A percentile compares a stretch with the other conserved stretches of the same genome.
Conservation (phyloP, 148 eudicot genomes). For the Diospyros lotus region DNA sequence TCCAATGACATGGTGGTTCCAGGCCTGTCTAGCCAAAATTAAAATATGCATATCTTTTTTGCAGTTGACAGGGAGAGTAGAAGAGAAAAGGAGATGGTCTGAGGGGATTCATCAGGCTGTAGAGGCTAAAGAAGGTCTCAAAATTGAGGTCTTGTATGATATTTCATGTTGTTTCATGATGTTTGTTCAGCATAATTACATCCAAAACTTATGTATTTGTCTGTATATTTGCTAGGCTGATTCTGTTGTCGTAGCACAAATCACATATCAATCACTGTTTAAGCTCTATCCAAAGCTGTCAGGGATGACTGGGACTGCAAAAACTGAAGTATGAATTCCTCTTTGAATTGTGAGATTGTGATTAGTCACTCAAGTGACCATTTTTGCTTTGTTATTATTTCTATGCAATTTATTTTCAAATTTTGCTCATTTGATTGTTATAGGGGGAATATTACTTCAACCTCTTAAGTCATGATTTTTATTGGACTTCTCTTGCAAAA, state of each 20-base stretch:
- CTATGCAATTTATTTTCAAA: background rate
- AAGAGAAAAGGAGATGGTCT: constrained; percentile 97
- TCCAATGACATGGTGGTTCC: background rate
- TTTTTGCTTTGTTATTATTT: background rate
- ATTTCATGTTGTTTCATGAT: constrained; percentile 5
- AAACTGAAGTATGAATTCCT: constrained; percentile 72
- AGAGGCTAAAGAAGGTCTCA: constrained; percentile 95
- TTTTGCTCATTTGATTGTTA: no score
- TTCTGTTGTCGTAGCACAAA: constrained; percentile 97
- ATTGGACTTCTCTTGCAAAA: background rate
- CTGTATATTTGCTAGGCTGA: constrained; percentile 58
- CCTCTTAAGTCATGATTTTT: background rate
- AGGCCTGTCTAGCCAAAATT: background rate
- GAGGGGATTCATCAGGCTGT: constrained; percentile 99
- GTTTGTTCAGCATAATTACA: background rate
- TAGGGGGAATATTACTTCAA: background rate
- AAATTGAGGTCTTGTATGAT: constrained; percentile 57
- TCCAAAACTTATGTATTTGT: background rate
- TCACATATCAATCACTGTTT: constrained; percentile 91
- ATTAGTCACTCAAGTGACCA: background rate
- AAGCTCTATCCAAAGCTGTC: constrained; percentile 95
- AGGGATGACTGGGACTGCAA: constrained; percentile 99
- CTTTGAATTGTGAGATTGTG: constrained; percentile 1
- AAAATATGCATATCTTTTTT: background rate
- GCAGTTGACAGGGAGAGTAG: constrained; percentile 98